Base-by-base conservation (phyloP, 2,329 filamentous ascomycete genomes). In the Mariannaea elegans region DNA sequence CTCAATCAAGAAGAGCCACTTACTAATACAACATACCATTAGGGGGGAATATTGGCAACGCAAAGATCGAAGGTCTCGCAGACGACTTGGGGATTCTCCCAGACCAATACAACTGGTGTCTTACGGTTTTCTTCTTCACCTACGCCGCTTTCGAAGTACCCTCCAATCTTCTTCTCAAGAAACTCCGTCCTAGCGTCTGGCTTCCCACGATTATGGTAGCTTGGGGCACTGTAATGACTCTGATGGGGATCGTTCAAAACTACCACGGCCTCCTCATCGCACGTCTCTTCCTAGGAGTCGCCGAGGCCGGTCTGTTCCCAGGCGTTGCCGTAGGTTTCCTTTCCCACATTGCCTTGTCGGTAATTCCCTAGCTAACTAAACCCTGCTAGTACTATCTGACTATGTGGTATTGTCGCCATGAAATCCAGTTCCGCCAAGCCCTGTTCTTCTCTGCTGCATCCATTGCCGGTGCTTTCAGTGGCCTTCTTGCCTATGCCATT, bases 371-470 rank as follows among this genome's bases (percentile, higher is more conserved):
- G n/a, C n/a, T n/a, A n/a, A n/a, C n/a, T n/a, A n/a, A n/a, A n/a
- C n/a, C n/a, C n/a, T n/a, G n/a, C 1, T 4, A 80, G 72, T 84
- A 84, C 58, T 84, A 85, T 56, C 69, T 86, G 2, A 86, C 83
- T 1, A 84, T 84, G 78, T 87, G 83, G 84, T 87, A 87, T 59
- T 83, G 80, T 18, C 79, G 84, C n/a, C 79, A 82, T 49, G 84
- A 86, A 61, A 81, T 84, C 27, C 82, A 84, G 53, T 72, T 84
- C 19, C 78, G 84, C 1, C 81, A 83, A 62, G 91, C 92, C 1
- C 84, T 94, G 50, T 94, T 95, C 82, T 96, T 94, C 79, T 91
- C 90, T 0, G 91, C 91, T 0, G 91, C 92, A 0, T 91, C 92
- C 0, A 79, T 95, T 0, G 91, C 92, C 0, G 92, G 92, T 1